Conservation (phyloP, 495 filamentous ascomycete species). For the Penicillium macrosclerotiorum region DNA sequence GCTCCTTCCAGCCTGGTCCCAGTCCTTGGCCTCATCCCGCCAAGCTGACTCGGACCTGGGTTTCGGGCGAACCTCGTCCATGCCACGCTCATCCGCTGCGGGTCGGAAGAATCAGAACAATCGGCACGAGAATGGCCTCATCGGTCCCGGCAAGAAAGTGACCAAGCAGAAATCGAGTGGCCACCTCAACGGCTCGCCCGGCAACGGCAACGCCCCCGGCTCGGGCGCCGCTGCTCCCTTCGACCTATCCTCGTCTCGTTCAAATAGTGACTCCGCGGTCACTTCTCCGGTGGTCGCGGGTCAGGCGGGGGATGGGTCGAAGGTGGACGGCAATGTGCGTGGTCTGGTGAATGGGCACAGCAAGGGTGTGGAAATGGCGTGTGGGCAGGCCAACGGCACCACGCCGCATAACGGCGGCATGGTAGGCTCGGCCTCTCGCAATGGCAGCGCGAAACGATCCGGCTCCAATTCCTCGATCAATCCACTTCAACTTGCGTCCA, state of each 20-base stretch:
- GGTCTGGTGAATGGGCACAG: slow-evolving; percentile 39
- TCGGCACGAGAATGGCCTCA: slow-evolving; percentile 84
- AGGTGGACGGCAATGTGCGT: slow-evolving; percentile 37
- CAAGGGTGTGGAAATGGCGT: slow-evolving; percentile 42
- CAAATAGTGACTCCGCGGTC: slow-evolving; percentile 39
- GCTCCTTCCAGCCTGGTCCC: slow-evolving; percentile 43
- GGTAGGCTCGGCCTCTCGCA: slow-evolving; percentile 31
- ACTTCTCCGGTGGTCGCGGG: slow-evolving; percentile 37
- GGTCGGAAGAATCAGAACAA: slow-evolving; percentile 61
- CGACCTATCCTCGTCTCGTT: slow-evolving; percentile 44
- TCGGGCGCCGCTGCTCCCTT: slow-evolving; percentile 42
- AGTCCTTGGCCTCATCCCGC: slow-evolving; percentile 52
- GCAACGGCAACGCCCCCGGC: slow-evolving; percentile 45
- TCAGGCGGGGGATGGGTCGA: slow-evolving; percentile 31
- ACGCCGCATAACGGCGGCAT: slow-evolving; percentile 36
- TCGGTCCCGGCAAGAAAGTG: slow-evolving; percentile 80
- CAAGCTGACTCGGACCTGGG: slow-evolving; percentile 55
- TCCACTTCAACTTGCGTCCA: slow-evolving; percentile 70
- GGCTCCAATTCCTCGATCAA: slow-evolving; percentile 58
- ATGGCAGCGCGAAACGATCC: slow-evolving; percentile 58
- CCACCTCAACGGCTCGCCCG: slow-evolving; percentile 54
- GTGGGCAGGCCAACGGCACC: slow-evolving; percentile 36
- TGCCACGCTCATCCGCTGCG: slow-evolving; percentile 76
- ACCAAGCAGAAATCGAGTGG: slow-evolving; percentile 63
- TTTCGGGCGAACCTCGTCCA: slow-evolving; percentile 50